Evolutionary conservation across 2,329 filamentous ascomycete genomes (phyloP), one percentile per base, ranked within the genome.

Genomic region (Nemania sp.): DNA sequence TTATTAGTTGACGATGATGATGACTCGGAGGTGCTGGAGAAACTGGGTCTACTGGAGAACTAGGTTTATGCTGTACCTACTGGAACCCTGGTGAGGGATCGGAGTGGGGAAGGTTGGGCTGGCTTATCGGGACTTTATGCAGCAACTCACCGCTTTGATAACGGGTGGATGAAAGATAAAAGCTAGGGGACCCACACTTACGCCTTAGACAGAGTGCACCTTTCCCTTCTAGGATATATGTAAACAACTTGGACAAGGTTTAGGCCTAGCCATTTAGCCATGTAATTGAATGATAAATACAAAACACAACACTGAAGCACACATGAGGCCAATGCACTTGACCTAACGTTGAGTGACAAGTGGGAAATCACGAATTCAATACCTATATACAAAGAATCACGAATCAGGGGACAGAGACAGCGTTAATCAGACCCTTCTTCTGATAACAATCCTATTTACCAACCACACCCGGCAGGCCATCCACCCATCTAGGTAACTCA

Each of bases 211-310:
- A 13, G n/a, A 43, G 15, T 13, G 32, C 27, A 45, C 66, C 59
- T 73, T 74, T 68, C 77, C 76, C 52, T 62, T 77, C 79, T 71
- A 24, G 75, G 79, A 56, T 69, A 62, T 71, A 80, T 77, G 81
- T 83, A 82, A 84, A 84, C 80, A 83, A 69, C 8, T 4, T 8
- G 8, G 4, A 27, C 11, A 24, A 24, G n/a, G 24, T 26, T 29
- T 10, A 32, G 4, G 29, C 8, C 8, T 32, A 32, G 5, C 20
- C n/a, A 20, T 47, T 32, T 5, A 29, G 35, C 8, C 13, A 52
- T 32, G 29, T 32, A 8, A 32, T 32, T 4, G 4, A 32, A 32
- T 32, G 29, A 8, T 32, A 32, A 32, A 32, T 32, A 32, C 29
- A 32, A 32, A 32, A 32, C 29, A 32, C 29, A 32, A 32, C 29